phyloP scores from a whole-genome alignment of 1,284 basidiomycete species.

The Pseudozyma pruni region DNA sequence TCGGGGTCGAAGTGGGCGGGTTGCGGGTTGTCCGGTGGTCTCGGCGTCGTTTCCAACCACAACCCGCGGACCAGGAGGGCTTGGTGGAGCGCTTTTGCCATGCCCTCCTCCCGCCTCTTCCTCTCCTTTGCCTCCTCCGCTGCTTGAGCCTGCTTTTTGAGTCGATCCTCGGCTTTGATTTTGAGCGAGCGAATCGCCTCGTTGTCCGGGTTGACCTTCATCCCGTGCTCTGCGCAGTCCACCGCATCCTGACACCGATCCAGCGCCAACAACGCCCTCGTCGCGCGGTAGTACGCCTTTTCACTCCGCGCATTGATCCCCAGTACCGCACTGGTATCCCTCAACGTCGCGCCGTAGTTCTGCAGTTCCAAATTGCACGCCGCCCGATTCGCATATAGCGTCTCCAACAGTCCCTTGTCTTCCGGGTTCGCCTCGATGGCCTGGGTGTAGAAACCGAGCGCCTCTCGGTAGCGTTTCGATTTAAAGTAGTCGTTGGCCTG shows the following conservation, averaged over 20 bases:
- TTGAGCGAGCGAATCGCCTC: slow-evolving; percentile 47
- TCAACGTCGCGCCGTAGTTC: slow-evolving; percentile 64
- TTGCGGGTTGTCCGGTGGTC: slow-evolving; percentile 73
- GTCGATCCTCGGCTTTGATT: slow-evolving; percentile 36
- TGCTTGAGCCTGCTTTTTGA: slow-evolving; percentile 71
- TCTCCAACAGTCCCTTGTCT: slow-evolving; percentile 75
- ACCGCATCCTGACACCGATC: slow-evolving; percentile 51
- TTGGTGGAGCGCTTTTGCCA: slow-evolving; percentile 70
- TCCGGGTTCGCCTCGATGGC: slow-evolving; percentile 84
- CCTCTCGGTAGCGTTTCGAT: slow-evolving; percentile 85
- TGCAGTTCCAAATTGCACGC: slow-evolving; percentile 90
- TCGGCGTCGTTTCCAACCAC: slow-evolving; percentile 52
- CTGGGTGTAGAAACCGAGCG: slow-evolving; percentile 87
- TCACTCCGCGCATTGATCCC: slow-evolving; percentile 42
- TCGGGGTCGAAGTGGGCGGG: slow-evolving; percentile 71
- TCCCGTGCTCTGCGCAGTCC: slow-evolving; percentile 51
- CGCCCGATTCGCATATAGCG: slow-evolving; percentile 77
- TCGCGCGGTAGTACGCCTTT: slow-evolving; percentile 64
- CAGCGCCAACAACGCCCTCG: slow-evolving; percentile 54
- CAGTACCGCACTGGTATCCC: slow-evolving; percentile 24
- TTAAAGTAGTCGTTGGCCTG: slow-evolving; percentile 95
- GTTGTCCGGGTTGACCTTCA: slow-evolving; percentile 31
- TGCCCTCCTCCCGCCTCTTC: slow-evolving; percentile 71
- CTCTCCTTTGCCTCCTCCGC: slow-evolving; percentile 71
- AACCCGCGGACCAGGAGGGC: slow-evolving; percentile 74